Evolutionary conservation across 2,329 filamentous ascomycete genomes (phyloP), one percentile per base, ranked within the genome.

Genomic region (Fusarium sp.): DNA sequence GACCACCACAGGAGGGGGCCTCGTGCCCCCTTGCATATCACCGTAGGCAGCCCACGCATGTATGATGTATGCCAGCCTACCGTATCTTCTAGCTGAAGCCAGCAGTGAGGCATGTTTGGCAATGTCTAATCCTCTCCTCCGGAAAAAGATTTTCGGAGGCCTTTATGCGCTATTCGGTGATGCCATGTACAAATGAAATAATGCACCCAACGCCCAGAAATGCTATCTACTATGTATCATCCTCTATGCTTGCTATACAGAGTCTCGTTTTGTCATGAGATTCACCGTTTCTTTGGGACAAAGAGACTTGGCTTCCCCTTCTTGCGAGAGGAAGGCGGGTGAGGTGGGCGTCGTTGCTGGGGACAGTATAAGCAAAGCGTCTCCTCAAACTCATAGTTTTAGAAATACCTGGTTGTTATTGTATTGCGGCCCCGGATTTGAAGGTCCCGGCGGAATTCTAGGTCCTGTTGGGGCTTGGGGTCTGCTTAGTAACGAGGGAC

Each of bases 221-320:
- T 75, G 63, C 72, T 46, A 35, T 31, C 45, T 58, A 38, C 54
- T 49, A 57, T 49, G 31, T 56, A 62, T 66, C 37, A 41, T 55
- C 45, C 48, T 61, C 38, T 69, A 75, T 61, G 35, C 27, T 49
- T 56, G 66, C 64, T 59, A 37, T 66, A 63, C 66, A 67, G 39
- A 45, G 46, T 44, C 35, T 64, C 60, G 35, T 48, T 29, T 49
- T 45, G 33, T 56, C 48, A 33, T 44, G 48, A 14, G n/a, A n/a
- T 39, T 54, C 66, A 80, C 27, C 79, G 80, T 58, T 79, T 82
- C 70, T 82, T 81, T 54, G 82, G 80, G 25, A 86, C 84, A 63
- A 86, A 86, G 19, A 84, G 83, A 66, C 84, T 85, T 6, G 80
- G 80, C n/a, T 83, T 79, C 10, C 75, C 74, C 72, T 83, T 84